These are phyloP conservation scores for Xylariaceae sp. DNA, from an alignment of 2,329 filamentous ascomycete species.

Conservation along the genomic window DNA sequence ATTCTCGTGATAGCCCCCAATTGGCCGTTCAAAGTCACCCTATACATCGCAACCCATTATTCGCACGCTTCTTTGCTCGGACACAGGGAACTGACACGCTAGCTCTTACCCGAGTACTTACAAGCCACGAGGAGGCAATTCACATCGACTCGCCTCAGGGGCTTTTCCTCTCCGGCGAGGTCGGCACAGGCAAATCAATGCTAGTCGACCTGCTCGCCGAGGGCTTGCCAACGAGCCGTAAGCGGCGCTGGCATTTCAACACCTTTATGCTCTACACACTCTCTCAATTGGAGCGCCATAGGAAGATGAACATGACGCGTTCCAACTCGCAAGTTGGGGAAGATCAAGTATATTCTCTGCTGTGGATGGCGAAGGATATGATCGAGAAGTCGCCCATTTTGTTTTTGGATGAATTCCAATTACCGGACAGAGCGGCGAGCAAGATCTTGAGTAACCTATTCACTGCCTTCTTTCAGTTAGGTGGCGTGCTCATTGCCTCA, in stretches of 20 bases:
- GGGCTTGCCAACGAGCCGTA: slow-evolving; percentile 67
- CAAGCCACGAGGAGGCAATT: slow-evolving; percentile 67
- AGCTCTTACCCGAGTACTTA: slow-evolving; percentile 65
- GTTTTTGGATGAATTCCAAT: slow-evolving; percentile 80
- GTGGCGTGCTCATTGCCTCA: slow-evolving; percentile 74
- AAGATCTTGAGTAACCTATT: slow-evolving; percentile 78
- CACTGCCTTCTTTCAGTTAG: slow-evolving; percentile 76
- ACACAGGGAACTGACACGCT: slow-evolving; percentile 54
- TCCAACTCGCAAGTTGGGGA: slow-evolving; percentile 18
- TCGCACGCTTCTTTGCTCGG: slow-evolving; percentile 55
- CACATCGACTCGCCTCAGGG: slow-evolving; percentile 69
- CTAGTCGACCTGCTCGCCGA: slow-evolving; percentile 79
- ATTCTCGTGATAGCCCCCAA: slow-evolving; percentile 31
- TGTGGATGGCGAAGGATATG: slow-evolving; percentile 72
- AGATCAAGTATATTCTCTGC: slow-evolving; percentile 60
- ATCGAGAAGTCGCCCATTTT: slow-evolving; percentile 71
- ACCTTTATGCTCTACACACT: slow-evolving; percentile 80
- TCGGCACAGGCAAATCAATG: slow-evolving; percentile 82
- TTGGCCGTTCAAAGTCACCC: slow-evolving; percentile 52
- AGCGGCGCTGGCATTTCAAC: slow-evolving; percentile 77
- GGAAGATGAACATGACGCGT: slow-evolving; percentile 43
- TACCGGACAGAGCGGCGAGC: slow-evolving; percentile 71
- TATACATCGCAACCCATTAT: slow-evolving; percentile 55
- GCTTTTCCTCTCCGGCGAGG: slow-evolving; percentile 74
- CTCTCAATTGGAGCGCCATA: slow-evolving; percentile 64